These are phyloP conservation scores for Taphrina populina DNA, from an alignment of 1,139 yeast species.

Conservation along the genomic window DNA sequence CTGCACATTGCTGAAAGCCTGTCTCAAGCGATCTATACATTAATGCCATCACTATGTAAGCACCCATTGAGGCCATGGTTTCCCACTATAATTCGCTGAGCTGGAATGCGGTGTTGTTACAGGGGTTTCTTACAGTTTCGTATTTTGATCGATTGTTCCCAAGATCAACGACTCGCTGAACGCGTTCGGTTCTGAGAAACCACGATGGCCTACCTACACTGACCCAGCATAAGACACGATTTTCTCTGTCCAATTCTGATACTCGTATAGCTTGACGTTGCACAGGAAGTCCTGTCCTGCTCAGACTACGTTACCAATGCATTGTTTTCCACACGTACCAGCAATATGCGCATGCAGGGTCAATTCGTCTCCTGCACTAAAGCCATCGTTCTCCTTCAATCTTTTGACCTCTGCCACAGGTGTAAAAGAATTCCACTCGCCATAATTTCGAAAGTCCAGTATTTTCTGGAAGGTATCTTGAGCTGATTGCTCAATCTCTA, in stretches of 20 bases:
- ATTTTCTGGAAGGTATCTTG: background rate
- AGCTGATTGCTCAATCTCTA: background rate
- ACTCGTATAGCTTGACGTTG: background rate
- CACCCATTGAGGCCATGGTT: constrained; percentile 8
- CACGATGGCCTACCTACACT: constrained; percentile 8
- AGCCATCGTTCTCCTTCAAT: background rate
- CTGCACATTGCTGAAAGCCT: constrained; percentile 7
- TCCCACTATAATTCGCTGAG: constrained; percentile 2
- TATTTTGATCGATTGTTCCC: background rate
- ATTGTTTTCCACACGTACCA: background rate
- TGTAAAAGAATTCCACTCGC: constrained; percentile 13
- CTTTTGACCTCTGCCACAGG: background rate
- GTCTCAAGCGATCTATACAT: background rate
- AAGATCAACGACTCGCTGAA: constrained; percentile 3
- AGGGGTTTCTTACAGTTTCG: background rate
- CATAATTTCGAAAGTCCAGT: background rate
- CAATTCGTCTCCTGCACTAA: constrained; percentile 1
- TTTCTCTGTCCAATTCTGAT: background rate
- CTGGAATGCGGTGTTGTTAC: background rate
- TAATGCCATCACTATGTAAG: background rate
- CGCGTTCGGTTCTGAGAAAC: constrained; percentile 11
- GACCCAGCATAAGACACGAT: background rate
- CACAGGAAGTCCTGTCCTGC: constrained; percentile 4
- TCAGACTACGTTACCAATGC: background rate
- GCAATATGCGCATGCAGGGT: constrained; percentile 6